Evolutionary conservation across 148 eudicot species (phyloP).

Genomic region (Limonium bicolor): DNA sequence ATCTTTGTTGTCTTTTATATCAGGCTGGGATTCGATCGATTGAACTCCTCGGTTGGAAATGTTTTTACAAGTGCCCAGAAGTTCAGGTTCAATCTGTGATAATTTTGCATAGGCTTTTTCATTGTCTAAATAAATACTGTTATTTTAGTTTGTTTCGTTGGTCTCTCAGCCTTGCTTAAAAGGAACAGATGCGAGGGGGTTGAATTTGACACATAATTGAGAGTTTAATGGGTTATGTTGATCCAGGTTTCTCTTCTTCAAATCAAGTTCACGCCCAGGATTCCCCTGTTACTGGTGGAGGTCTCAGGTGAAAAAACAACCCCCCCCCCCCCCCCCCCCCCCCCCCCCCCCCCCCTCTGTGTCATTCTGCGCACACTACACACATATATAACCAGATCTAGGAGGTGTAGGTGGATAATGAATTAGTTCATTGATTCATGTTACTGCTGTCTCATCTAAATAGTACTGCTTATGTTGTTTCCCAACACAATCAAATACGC

Average conservation of each 20-base stretch:
- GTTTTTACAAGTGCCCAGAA: constrained; percentile 3
- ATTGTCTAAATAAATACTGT: constrained; percentile 6
- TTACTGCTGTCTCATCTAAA: too few relatives aligned
- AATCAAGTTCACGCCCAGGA: constrained; percentile 53
- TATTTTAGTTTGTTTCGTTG: constrained; percentile 10
- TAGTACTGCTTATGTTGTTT: too few relatives aligned
- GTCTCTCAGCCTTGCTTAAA: constrained; percentile 10
- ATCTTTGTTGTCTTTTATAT: too few relatives aligned
- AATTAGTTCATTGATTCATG: too few relatives aligned
- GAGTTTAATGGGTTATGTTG: constrained; percentile 68
- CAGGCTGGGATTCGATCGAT: too few relatives aligned
- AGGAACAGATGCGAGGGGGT: constrained; percentile 12
- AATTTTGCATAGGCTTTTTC: constrained; percentile 4
- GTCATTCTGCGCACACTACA: too few relatives aligned
- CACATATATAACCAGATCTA: too few relatives aligned
- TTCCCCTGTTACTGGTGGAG: constrained; percentile 75
- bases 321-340: too few relatives aligned
- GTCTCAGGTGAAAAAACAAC: constrained; percentile 68
- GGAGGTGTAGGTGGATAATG: too few relatives aligned
- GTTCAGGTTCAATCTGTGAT: constrained; percentile 1
- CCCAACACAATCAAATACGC: too few relatives aligned
- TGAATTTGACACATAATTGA: constrained; percentile 17
- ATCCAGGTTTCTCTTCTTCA: constrained; percentile 59
- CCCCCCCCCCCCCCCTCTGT: too few relatives aligned
- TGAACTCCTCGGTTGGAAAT: too few relatives aligned